Evolutionary conservation across 306 rosid genomes (phyloP).

Genomic region (Trichosanthes truncata): DNA sequence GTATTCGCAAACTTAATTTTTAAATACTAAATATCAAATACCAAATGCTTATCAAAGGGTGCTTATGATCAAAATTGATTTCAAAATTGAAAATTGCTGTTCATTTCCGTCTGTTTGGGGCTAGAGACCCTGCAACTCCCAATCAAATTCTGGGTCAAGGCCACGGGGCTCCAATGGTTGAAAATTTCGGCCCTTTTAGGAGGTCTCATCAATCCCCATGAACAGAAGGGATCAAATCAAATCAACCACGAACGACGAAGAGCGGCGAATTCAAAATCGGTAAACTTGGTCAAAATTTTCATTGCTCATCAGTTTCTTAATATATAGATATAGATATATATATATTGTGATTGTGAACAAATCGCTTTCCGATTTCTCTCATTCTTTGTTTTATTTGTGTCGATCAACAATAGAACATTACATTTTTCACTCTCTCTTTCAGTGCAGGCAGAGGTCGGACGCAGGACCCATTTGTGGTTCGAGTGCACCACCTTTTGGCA

Average conservation of each 20-base stretch:
- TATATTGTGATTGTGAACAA: neutral
- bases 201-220: neutral
- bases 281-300: neutral
- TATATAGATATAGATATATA: neutral
- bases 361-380: neutral
- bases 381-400: neutral
- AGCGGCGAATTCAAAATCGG: neutral
- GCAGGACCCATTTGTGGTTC: slow-evolving; percentile 27
- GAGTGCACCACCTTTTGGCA: slow-evolving; percentile 20
- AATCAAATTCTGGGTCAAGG: neutral
- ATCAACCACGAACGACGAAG: neutral
- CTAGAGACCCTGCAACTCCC: neutral
- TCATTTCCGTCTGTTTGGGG: neutral
- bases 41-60: too few relatives aligned
- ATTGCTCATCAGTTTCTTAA: neutral
- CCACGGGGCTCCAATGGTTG: neutral
- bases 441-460: slow-evolving; percentile 68
- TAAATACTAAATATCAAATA: too few relatives aligned
- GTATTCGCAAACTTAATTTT: too few relatives aligned
- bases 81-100: neutral
- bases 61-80: neutral
- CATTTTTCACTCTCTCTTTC: slow-evolving; percentile 66
- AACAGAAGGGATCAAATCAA: neutral
- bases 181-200: neutral
- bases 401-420: slow-evolving; percentile 66